These are phyloP conservation scores for Phytopythium oedochilum DNA, from an alignment of 352 stramenopile species.

Conservation along the genomic window DNA sequence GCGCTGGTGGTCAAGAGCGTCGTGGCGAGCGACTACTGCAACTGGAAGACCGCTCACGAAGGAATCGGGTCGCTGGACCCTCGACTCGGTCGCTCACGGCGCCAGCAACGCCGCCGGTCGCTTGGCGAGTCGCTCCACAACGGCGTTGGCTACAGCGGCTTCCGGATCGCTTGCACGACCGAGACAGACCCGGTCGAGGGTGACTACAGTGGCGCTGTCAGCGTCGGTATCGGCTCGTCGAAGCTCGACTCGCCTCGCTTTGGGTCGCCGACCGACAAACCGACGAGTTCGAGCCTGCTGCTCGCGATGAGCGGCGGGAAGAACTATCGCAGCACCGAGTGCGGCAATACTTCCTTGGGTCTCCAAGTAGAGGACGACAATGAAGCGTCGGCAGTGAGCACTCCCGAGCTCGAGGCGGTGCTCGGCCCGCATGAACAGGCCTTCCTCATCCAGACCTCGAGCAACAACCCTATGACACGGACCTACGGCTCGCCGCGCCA, in stretches of 20 bases:
- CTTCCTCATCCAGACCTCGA: slow-evolving; percentile 15
- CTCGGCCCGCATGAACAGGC: slow-evolving; percentile 10
- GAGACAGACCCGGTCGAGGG: background rate
- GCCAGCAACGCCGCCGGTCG: background rate
- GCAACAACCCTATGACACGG: background rate
- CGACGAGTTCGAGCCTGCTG: background rate
- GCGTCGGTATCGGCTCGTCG: background rate
- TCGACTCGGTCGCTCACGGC: background rate
- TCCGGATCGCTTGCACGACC: slow-evolving; percentile 4
- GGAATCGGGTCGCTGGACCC: background rate
- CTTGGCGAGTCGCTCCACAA: slow-evolving; percentile 3
- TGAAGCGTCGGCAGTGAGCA: slow-evolving; percentile 4
- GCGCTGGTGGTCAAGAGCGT: slow-evolving; percentile 9
- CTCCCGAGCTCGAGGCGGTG: slow-evolving; percentile 14
- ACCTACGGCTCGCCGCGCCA: slow-evolving; percentile 1
- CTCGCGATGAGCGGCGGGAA: background rate
- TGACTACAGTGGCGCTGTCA: background rate
- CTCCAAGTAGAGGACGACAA: background rate
- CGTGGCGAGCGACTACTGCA: slow-evolving; percentile 23
- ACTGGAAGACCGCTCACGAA: slow-evolving; percentile 4
- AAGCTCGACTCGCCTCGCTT: background rate
- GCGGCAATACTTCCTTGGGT: background rate
- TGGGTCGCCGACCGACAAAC: background rate
- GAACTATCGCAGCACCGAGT: background rate
- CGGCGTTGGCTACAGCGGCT: slow-evolving; percentile 7